A percentile compares a stretch with the other conserved stretches of the same genome.
Evolutionary conservation across 2,329 filamentous ascomycete genomes (phyloP).

Genomic region (Hypomyces perniciosus): DNA sequence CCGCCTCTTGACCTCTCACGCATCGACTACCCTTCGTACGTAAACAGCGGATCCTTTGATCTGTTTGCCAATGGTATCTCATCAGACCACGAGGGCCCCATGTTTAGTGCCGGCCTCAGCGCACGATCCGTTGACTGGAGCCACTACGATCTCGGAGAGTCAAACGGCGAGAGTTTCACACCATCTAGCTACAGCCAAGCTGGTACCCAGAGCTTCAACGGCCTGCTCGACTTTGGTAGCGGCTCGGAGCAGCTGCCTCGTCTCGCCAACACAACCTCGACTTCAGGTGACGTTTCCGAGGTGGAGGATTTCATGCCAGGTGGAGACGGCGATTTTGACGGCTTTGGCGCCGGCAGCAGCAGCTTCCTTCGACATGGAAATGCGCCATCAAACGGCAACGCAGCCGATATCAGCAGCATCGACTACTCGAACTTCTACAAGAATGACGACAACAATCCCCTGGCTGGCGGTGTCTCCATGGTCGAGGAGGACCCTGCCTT

Average conservation of each 20-base stretch:
- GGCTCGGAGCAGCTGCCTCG: slow-evolving; percentile 50
- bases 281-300: slow-evolving; percentile 62
- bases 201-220: slow-evolving; percentile 43
- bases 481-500: slow-evolving; percentile 47
- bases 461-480: slow-evolving; percentile 40
- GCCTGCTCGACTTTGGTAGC: slow-evolving; percentile 44
- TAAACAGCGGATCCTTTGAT: slow-evolving; percentile 44
- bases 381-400: slow-evolving; percentile 10
- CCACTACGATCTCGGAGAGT: slow-evolving; percentile 41
- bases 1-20: slow-evolving; percentile 54
- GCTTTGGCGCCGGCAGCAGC: slow-evolving; percentile 42
- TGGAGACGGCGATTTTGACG: slow-evolving; percentile 42
- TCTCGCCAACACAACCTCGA: slow-evolving; percentile 52
- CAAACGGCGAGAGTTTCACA: slow-evolving; percentile 43
- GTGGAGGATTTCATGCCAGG: slow-evolving; percentile 53
- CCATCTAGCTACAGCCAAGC: slow-evolving; percentile 51
- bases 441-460: slow-evolving; percentile 34
- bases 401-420: slow-evolving; percentile 42
- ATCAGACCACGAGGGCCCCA: slow-evolving; percentile 49
- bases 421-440: slow-evolving; percentile 54
- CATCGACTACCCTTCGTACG: slow-evolving; percentile 46
- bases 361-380: slow-evolving; percentile 38
- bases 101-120: slow-evolving; percentile 57
- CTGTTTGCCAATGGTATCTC: slow-evolving; percentile 39
- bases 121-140: slow-evolving; percentile 44